Evolutionary conservation across 2,329 filamentous ascomycete genomes (phyloP).

Genomic region (Colletotrichum agaves): DNA sequence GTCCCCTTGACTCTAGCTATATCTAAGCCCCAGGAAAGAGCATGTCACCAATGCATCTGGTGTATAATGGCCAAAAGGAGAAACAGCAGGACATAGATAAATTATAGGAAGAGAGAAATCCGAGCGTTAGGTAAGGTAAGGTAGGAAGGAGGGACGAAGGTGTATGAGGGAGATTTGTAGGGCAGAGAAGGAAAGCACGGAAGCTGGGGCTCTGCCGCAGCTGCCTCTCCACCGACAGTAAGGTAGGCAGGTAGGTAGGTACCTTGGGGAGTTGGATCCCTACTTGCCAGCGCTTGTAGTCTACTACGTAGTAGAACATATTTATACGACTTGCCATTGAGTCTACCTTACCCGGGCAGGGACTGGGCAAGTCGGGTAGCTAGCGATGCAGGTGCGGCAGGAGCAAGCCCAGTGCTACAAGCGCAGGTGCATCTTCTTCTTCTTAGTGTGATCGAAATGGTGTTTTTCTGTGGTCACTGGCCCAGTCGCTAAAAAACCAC

Average conservation of each 20-base stretch:
- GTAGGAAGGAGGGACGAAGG: neutral
- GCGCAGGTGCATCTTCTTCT: neutral
- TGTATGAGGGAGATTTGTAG: neutral
- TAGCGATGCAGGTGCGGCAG: neutral
- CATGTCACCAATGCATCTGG: too few relatives aligned
- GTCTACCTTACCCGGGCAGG: constrained; percentile 8
- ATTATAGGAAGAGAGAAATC: neutral
- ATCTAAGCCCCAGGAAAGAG: too few relatives aligned
- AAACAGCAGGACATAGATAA: too few relatives aligned
- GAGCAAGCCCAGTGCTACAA: too few relatives aligned
- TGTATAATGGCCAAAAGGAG: too few relatives aligned
- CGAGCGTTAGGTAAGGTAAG: neutral
- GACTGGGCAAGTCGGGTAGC: neutral
- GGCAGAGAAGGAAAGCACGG: neutral
- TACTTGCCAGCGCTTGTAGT: neutral
- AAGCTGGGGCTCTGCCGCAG: constrained; percentile 28
- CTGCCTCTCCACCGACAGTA: neutral
- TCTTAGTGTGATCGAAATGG: neutral
- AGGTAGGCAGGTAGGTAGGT: too few relatives aligned
- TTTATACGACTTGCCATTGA: too few relatives aligned
- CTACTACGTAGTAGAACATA: too few relatives aligned
- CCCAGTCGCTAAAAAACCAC: neutral
- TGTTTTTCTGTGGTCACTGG: constrained; percentile 1
- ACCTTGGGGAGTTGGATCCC: neutral
- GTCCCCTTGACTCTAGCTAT: too few relatives aligned